Evolutionary conservation across 2,329 filamentous ascomycete genomes (phyloP), one percentile per base, ranked within the genome.

Genomic region (Aspergillus flavus): DNA sequence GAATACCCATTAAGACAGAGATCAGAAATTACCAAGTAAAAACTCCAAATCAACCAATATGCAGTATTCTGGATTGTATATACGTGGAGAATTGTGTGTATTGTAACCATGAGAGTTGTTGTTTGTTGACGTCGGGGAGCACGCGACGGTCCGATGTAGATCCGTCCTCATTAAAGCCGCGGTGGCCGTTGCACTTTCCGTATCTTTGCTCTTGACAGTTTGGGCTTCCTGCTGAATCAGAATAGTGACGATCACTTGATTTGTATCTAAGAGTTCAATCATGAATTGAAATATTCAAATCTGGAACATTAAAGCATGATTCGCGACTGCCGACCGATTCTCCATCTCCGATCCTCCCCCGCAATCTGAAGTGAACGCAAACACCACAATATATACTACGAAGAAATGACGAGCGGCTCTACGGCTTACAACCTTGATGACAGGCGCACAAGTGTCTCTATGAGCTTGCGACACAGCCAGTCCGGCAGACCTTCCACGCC

Each of bases 401-500:
- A 64, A 68, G 64, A 58, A 41, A 71, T 72, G 64, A 59, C 71
- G 46, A 72, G 64, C 32, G 57, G 64, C 5, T 32, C 64, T 28
- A 65, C 68, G 43, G 57, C 69, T 52, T 66, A 70, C 61, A 59
- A 70, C 64, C 45, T 68, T 62, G 71, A 78, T 48, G 67, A 64
- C 56, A 70, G 72, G 63, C 43, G 65, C 59, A 61, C 70, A 59
- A 63, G 54, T 30, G 30, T 56, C 43, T 67, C 71, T 57, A 73
- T 73, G 52, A 73, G 63, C 61, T 58, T 75, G 39, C 76, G 76
- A 32, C 64, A 75, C 57, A 73, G 66, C 48, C 74, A 75, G 52
- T 66, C 69, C 48, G 66, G 71, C 39, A 68, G 69, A 43, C 78
- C 80, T 12, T 76, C 81, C 46, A 92, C 90, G 10, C 89, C 85